These are phyloP conservation scores for Eucalyptus melliodora DNA, from an alignment of 345 rosid species.

Conservation along the genomic window DNA sequence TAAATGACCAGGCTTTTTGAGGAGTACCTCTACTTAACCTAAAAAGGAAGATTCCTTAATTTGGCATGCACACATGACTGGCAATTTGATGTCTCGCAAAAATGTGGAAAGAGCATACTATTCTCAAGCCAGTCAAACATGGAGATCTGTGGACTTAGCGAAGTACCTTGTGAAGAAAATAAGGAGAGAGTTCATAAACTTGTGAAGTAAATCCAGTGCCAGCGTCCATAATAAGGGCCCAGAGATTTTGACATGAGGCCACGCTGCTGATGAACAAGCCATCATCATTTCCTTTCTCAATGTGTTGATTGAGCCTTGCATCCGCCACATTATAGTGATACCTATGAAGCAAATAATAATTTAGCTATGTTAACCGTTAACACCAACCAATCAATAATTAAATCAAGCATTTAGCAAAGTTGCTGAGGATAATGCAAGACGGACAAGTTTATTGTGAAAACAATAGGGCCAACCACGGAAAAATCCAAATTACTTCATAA, in stretches of 20 bases:
- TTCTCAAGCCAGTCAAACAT: neutral
- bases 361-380: neutral
- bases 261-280: constrained; percentile 58
- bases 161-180: constrained; percentile 54
- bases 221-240: constrained; percentile 79
- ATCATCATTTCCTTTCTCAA: constrained; percentile 56
- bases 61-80: neutral
- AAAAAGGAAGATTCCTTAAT: neutral
- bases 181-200: constrained; percentile 48
- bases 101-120: neutral
- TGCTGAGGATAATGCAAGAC: neutral
- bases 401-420: neutral
- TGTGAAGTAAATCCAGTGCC: constrained; percentile 51
- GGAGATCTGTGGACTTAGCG: neutral
- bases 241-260: constrained; percentile 46
- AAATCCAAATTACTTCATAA: neutral
- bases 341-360: constrained; percentile 14
- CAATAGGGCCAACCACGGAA: neutral
- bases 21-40: neutral
- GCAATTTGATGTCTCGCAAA: neutral
- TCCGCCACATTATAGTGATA: constrained; percentile 74
- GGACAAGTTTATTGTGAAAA: neutral
- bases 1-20: neutral
- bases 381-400: neutral
- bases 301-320: constrained; percentile 41